A percentile compares a stretch with the other conserved stretches of the same genome.
Evolutionary conservation across 1,139 yeast genomes (phyloP).

Genomic region (Suhomyces ambrosiae): DNA sequence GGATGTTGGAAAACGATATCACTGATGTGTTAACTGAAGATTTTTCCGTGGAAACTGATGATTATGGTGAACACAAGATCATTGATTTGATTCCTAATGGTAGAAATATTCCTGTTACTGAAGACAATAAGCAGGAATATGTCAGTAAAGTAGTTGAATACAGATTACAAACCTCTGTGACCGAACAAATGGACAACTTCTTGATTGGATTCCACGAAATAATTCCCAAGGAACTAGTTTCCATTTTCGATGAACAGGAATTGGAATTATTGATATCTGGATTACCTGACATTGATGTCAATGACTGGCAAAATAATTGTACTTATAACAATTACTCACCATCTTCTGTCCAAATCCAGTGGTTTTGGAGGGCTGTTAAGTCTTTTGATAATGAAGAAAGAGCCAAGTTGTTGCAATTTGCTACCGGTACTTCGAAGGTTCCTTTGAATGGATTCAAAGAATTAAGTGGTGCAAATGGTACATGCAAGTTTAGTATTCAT

Average conservation of each 20-base stretch:
- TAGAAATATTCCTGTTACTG: constrained; percentile 81
- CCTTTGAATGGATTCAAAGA: constrained; percentile 94
- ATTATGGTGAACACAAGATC: constrained; percentile 84
- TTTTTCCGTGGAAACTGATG: constrained; percentile 91
- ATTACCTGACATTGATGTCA: constrained; percentile 92
- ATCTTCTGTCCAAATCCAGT: constrained; percentile 84
- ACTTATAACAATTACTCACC: constrained; percentile 82
- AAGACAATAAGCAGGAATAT: constrained; percentile 87
- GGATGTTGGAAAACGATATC: constrained; percentile 97
- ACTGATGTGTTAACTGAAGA: constrained; percentile 97
- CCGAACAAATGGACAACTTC: constrained; percentile 86
- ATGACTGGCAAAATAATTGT: constrained; percentile 92
- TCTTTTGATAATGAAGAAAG: constrained; percentile 93
- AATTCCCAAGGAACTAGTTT: constrained; percentile 81
- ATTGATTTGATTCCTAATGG: constrained; percentile 85
- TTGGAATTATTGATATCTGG: constrained; percentile 91
- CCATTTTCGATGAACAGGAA: constrained; percentile 95
- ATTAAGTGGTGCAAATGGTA: constrained; percentile 85
- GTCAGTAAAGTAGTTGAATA: constrained; percentile 86
- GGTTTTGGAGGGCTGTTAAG: constrained; percentile 98
- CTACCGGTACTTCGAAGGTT: constrained; percentile 96
- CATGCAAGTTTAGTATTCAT: constrained; percentile 85
- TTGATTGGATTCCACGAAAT: constrained; percentile 88
- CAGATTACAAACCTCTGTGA: constrained; percentile 77
- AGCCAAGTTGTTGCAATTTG: constrained; percentile 91